phyloP scores from a whole-genome alignment of 306 rosid species.

The Pueraria montana region DNA sequence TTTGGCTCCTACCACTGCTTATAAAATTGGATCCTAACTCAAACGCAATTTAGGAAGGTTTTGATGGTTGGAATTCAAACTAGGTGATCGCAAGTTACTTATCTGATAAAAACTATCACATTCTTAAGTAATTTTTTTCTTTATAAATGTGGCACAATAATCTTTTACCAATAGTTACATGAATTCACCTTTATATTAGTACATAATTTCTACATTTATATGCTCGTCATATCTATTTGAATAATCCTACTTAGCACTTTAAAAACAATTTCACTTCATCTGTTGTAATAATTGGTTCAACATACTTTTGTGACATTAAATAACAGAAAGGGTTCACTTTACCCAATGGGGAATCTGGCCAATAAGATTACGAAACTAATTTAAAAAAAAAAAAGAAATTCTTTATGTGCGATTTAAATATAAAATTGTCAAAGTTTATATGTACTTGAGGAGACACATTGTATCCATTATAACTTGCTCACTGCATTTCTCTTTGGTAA shows the following conservation, averaged over 20 bases:
- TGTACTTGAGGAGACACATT: background rate
- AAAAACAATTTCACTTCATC: background rate
- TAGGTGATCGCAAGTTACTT: background rate
- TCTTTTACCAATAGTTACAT: background rate
- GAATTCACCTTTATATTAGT: background rate
- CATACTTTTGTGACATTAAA: constrained; percentile 20
- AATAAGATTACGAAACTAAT: background rate
- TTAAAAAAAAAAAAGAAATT: background rate
- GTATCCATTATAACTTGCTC: background rate
- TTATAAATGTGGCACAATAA: background rate
- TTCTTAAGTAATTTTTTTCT: background rate
- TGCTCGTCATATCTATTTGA: background rate
- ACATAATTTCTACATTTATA: background rate
- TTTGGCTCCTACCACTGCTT: constrained; percentile 7
- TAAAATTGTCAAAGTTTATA: constrained; percentile 25
- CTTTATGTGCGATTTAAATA: background rate
- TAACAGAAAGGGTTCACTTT: constrained; percentile 8
- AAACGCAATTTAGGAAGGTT: background rate
- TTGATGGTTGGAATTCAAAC: background rate
- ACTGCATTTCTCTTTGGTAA: background rate
- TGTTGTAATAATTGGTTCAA: background rate
- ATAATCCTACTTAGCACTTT: background rate
- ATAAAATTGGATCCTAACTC: background rate
- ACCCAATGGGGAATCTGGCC: background rate
- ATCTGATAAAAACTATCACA: background rate